Evolutionary conservation across 768 basidiomycete species (phyloP), one percentile per base, ranked within the genome.

Genomic region (Tremella mesenterica): DNA sequence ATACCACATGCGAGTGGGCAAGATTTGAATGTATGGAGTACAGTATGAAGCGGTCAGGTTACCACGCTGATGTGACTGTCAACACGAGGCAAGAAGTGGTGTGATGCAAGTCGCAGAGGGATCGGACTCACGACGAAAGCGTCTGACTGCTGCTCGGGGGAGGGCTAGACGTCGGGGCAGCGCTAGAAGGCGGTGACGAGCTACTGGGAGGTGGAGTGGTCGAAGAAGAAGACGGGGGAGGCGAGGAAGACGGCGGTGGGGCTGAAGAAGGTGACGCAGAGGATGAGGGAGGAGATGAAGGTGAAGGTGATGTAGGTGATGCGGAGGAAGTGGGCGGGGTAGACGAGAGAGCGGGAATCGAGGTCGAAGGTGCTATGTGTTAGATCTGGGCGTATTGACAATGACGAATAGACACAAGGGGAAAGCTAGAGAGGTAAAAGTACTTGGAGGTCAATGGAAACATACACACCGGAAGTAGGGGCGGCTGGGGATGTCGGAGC

Each of bases 241-340:
- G 26, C 21, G 10, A n/a, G 50, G 49, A 46, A 52, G 53, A 49
- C 29, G 53, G 18, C 16, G 46, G 47, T 12, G 31, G 36, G 41
- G 54, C 48, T n/a, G 57, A 50, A 23, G 27, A 23, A 31, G 50
- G 50, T 26, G 49, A n/a, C 21, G 53, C 30, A 2, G 31, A 36
- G 10, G 53, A 34, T 5, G 57, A 55, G 10, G 20, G 33, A 27
- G 52, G 28, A 21, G 21, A 13, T 4, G 2, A 27, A 27, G 9
- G 39, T 20, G 46, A 48, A 29, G 21, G 47, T 13, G n/a, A n/a
- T 23, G 30, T 14, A 25, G 13, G n/a, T 21, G 41, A 21, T 3
- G 56, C 21, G 39, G 51, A 10, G 9, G 56, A 48, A 18, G 56
- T 13, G 21, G 44, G 16, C 26, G 50, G 26, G 7, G 29, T 21